Conservation (phyloP, 495 filamentous ascomycete species). For the Lindgomyces ingoldianus region DNA sequence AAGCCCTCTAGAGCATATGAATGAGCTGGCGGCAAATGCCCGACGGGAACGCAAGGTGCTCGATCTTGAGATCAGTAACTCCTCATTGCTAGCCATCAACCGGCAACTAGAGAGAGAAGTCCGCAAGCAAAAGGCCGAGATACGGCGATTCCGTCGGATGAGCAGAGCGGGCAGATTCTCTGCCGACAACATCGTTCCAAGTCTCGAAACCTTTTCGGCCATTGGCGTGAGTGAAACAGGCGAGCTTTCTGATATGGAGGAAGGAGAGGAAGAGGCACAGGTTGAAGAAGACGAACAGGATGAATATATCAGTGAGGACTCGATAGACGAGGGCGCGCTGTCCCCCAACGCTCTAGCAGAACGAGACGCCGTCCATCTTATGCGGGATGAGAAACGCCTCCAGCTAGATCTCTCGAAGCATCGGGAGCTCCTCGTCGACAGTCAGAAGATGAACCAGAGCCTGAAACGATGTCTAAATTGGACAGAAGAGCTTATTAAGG, state of each 20-base stretch:
- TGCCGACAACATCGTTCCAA: conserved; percentile 36
- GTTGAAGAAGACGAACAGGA: conserved; percentile 41
- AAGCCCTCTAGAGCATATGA: conserved; percentile 53
- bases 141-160: conserved; percentile 79
- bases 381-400: conserved; percentile 72
- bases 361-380: conserved; percentile 49
- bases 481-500: conserved; percentile 85
- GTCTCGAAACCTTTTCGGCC: conserved; percentile 16
- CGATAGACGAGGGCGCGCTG: conserved; percentile 44
- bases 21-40: conserved; percentile 76
- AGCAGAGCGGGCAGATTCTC: conserved; percentile 76
- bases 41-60: conserved; percentile 91
- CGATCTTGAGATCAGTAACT: conserved; percentile 97
- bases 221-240: conserved; percentile 16
- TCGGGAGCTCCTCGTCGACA: conserved; percentile 81
- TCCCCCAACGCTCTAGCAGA: conserved; percentile 50
- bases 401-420: conserved; percentile 84
- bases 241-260: conserved; percentile 52
- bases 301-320: conserved; percentile 29
- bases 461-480: conserved; percentile 81
- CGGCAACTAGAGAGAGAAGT: conserved; percentile 87
- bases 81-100: conserved; percentile 95
- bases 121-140: conserved; percentile 83
- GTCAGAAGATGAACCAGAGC: conserved; percentile 90
- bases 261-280: conserved; percentile 51